A percentile compares a stretch with the other conserved stretches of the same genome.
phyloP scores from a whole-genome alignment of 768 basidiomycete genomes.

The Russula sp. region DNA sequence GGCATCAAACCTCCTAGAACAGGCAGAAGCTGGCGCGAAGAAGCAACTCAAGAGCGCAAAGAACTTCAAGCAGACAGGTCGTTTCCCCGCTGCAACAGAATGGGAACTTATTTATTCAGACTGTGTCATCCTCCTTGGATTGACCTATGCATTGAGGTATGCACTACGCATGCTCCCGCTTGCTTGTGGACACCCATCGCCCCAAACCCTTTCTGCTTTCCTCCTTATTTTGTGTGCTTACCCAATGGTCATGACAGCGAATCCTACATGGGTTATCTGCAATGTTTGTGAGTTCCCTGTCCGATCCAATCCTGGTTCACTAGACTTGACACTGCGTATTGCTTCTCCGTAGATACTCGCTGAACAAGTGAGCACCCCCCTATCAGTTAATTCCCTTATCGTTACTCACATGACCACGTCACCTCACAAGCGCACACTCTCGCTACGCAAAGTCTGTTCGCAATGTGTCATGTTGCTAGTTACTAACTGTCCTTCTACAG shows the following conservation, averaged over 20 bases:
- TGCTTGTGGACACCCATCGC: neutral
- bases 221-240: no score
- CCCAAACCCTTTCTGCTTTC: neutral
- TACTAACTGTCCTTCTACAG: constrained; percentile 29
- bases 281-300: constrained; percentile 56
- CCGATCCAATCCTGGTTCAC: neutral
- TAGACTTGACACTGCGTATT: constrained; percentile 1
- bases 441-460: constrained; percentile 60
- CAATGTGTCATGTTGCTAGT: neutral
- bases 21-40: constrained; percentile 57
- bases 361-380: constrained; percentile 47
- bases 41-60: constrained; percentile 41
- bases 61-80: constrained; percentile 31
- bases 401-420: neutral
- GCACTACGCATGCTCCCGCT: constrained; percentile 16
- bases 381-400: neutral
- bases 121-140: constrained; percentile 59
- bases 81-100: constrained; percentile 60
- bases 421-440: constrained; percentile 50
- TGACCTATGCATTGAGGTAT: constrained; percentile 66
- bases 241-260: constrained; percentile 42
- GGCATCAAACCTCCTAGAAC: constrained; percentile 48
- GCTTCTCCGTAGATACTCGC: constrained; percentile 34
- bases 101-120: constrained; percentile 77
- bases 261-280: constrained; percentile 72